Percentiles rank a stretch among this genome's conserved stretches.
Conservation (phyloP, 1,284 basidiomycete genomes). For the Rhodotorula glutinis region DNA sequence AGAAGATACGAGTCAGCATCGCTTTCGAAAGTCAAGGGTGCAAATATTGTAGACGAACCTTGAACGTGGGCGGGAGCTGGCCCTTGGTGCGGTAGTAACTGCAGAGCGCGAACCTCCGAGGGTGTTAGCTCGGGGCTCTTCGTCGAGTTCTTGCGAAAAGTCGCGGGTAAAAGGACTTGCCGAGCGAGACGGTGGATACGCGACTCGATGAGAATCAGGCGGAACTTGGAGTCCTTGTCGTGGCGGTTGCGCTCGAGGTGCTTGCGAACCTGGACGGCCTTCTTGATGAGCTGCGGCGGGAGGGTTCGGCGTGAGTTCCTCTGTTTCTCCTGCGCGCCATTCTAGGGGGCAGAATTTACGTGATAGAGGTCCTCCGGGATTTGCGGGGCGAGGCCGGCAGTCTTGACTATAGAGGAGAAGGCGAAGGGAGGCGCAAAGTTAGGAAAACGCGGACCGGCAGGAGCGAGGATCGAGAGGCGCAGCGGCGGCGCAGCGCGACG, state of each 20-base stretch:
- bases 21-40: not conserved
- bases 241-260: constrained; percentile 98
- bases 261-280: constrained; percentile 98
- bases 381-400: constrained; percentile 68
- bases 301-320: constrained; percentile 53
- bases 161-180: too few relatives aligned
- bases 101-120: too few relatives aligned
- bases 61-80: constrained; percentile 96
- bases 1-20: constrained; percentile 3
- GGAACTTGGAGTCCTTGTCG: constrained; percentile 93
- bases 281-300: constrained; percentile 64
- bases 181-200: constrained; percentile 92
- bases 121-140: too few relatives aligned
- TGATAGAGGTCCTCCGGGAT: constrained; percentile 93
- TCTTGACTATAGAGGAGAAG: constrained; percentile 73
- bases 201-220: constrained; percentile 79
- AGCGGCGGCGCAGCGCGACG: not conserved
- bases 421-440: too few relatives aligned
- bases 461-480: not conserved
- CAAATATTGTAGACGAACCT: not conserved
- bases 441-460: not conserved
- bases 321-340: constrained; percentile 41
- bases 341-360: not conserved
- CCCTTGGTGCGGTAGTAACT: constrained; percentile 96
- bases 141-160: too few relatives aligned